Conservation (phyloP, 257 asterid species). For the Solanum neorickii region DNA sequence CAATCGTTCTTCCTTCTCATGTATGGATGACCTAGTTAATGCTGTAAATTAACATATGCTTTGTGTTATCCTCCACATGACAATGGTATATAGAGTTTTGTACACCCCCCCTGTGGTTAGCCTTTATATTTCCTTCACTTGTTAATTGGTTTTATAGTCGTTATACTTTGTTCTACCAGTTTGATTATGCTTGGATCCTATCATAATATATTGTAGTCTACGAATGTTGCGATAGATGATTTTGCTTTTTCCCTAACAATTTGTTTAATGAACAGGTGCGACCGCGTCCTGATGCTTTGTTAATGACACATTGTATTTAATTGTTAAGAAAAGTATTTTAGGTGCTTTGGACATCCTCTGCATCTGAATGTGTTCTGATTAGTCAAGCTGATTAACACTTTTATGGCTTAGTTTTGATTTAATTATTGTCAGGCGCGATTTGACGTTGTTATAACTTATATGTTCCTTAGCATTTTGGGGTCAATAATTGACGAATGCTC, state of each 20-base stretch:
- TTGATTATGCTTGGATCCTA: not conserved
- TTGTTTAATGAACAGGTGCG: not conserved
- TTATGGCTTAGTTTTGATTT: not conserved
- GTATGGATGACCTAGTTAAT: conserved; percentile 26
- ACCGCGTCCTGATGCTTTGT: not conserved
- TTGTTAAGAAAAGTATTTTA: not conserved
- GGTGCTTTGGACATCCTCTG: not conserved
- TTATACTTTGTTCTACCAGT: not conserved
- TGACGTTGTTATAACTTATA: not conserved
- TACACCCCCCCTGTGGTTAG: not conserved
- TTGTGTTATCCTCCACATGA: not conserved
- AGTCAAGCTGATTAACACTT: not conserved
- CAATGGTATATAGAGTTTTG: not conserved
- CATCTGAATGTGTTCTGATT: not conserved
- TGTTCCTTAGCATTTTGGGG: not conserved
- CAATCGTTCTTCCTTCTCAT: conserved; percentile 97
- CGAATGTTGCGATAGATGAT: not conserved
- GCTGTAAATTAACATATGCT: not conserved
- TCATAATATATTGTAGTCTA: not conserved
- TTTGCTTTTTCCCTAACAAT: not conserved
- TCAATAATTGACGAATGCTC: not conserved
- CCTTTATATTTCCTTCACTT: not conserved
- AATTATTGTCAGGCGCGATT: not conserved
- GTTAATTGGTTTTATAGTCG: not conserved
- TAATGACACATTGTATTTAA: not conserved